Evolutionary conservation across 2,329 filamentous ascomycete genomes (phyloP).

Genomic region (Aspergillus felis): DNA sequence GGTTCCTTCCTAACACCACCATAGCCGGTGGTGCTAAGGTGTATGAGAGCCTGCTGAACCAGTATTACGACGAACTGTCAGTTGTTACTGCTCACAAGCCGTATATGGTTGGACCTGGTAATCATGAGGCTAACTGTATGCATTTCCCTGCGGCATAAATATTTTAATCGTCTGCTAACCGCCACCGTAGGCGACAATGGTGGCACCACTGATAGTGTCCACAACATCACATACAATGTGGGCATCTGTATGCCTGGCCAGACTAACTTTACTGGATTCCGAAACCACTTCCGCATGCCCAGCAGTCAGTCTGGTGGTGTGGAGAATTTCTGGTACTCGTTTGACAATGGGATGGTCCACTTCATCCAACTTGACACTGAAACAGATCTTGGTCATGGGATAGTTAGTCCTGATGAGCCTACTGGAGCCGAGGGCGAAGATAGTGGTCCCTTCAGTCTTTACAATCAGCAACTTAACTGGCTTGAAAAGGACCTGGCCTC

Average conservation of each 20-base stretch:
- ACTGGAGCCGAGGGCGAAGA: not conserved
- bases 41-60: not conserved
- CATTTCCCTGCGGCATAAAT: not conserved
- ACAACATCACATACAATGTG: slow-evolving; percentile 14
- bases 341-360: not conserved
- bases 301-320: slow-evolving; percentile 7
- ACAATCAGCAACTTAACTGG: not conserved
- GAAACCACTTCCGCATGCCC: slow-evolving; percentile 21
- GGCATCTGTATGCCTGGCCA: slow-evolving; percentile 19
- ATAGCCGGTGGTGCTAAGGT: not conserved
- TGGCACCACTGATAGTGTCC: slow-evolving; percentile 9
- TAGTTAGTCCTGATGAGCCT: not conserved
- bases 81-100: not conserved
- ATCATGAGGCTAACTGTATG: not conserved
- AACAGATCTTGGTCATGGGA: not conserved
- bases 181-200: not conserved
- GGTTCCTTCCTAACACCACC: not conserved
- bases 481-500: not conserved
- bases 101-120: not conserved
- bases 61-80: not conserved
- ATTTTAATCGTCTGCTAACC: not conserved
- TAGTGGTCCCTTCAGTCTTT: not conserved
- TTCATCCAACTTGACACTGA: not conserved
- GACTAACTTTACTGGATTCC: slow-evolving; percentile 23
- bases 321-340: slow-evolving; percentile 1